Conservation (phyloP, 495 filamentous ascomycete genomes). For the Hypoxylon crocopeplum region DNA sequence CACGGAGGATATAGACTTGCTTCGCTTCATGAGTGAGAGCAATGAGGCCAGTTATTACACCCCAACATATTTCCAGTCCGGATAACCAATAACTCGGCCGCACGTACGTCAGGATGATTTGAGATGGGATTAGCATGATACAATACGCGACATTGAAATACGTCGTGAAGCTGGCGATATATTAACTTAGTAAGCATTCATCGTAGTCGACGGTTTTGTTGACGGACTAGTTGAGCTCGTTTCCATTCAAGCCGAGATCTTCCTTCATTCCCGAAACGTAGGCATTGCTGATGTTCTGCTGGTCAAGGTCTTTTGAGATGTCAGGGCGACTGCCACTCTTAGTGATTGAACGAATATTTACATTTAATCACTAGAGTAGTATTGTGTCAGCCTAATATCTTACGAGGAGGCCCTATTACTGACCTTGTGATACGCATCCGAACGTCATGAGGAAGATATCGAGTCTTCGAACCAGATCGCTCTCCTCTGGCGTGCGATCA, state of each 20-base stretch:
- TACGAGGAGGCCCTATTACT: no score
- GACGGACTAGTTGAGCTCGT: conserved; percentile 52
- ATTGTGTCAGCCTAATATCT: conserved; percentile 2
- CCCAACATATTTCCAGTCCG: conserved; percentile 52
- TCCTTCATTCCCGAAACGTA: conserved; percentile 55
- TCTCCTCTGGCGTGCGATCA: conserved; percentile 42
- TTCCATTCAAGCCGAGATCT: conserved; percentile 47
- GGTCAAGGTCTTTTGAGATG: conserved; percentile 43
- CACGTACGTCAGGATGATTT: conserved; percentile 60
- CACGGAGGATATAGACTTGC: conserved; percentile 51
- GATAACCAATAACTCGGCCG: conserved; percentile 49
- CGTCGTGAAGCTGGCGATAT: conserved; percentile 57
- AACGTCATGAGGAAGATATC: conserved; percentile 53
- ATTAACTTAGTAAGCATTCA: no score
- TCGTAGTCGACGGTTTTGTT: no score
- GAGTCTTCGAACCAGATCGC: conserved; percentile 46
- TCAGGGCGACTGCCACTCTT: background rate
- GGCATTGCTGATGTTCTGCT: conserved; percentile 52
- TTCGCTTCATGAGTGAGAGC: conserved; percentile 38
- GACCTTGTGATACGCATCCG: conserved; percentile 50
- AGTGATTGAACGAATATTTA: conserved; percentile 6
- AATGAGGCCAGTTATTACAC: conserved; percentile 46
- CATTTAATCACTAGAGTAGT: conserved; percentile 43
- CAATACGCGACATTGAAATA: conserved; percentile 55
- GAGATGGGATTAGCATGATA: conserved; percentile 55